A percentile compares a stretch with the other conserved stretches of the same genome.
These are phyloP conservation scores for Metschnikowia gelsemii DNA, from an alignment of 805 yeast species.

Conservation along the genomic window DNA sequence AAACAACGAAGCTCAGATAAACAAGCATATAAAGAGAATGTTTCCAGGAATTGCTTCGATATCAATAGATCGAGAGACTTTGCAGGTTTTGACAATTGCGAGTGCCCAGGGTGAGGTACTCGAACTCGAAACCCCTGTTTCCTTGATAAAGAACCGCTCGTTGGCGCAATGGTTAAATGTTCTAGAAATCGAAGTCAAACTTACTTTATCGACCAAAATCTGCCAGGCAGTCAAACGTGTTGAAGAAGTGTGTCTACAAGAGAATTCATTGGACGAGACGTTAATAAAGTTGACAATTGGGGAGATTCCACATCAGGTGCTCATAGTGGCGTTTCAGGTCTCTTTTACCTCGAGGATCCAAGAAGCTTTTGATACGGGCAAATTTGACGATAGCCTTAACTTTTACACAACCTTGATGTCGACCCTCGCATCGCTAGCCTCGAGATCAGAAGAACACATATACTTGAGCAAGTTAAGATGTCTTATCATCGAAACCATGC, in stretches of 20 bases:
- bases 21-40: slow-evolving; percentile 66
- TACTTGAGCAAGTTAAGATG: slow-evolving; percentile 51
- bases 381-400: background rate
- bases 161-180: slow-evolving; percentile 61
- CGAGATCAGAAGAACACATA: slow-evolving; percentile 20
- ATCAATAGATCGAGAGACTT: slow-evolving; percentile 30
- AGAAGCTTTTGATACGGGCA: slow-evolving; percentile 15
- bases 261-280: background rate
- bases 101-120: slow-evolving; percentile 71
- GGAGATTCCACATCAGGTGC: slow-evolving; percentile 54
- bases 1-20: slow-evolving; percentile 44
- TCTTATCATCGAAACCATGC: slow-evolving; percentile 65
- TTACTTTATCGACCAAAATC: slow-evolving; percentile 44
- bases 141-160: slow-evolving; percentile 39
- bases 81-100: slow-evolving; percentile 43
- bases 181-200: slow-evolving; percentile 54
- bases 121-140: slow-evolving; percentile 42
- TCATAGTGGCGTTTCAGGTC: slow-evolving; percentile 55
- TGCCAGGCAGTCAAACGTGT: slow-evolving; percentile 27
- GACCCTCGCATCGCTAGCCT: slow-evolving; percentile 28
- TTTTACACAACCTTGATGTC: slow-evolving; percentile 18
- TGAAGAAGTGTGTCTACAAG: background rate
- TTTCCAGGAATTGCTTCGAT: slow-evolving; percentile 61
- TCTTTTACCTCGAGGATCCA: slow-evolving; percentile 51
- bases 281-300: slow-evolving; percentile 31